Conservation (phyloP, 805 yeast genomes). For the Cyberlindnera japonica region DNA sequence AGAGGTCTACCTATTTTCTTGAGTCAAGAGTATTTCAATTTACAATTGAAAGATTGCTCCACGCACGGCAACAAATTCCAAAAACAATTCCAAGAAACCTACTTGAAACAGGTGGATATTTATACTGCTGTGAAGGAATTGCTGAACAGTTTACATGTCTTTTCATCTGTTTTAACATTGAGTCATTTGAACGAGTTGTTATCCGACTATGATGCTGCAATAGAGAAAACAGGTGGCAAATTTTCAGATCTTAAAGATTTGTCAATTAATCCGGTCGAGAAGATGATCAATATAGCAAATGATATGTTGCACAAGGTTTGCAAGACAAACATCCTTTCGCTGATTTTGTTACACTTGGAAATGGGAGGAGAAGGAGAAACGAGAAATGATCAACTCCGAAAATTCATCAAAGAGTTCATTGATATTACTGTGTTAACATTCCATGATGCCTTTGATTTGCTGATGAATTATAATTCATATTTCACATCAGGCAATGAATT, state of each 20-base stretch:
- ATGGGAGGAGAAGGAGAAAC: constrained; percentile 9
- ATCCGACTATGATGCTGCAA: constrained; percentile 11
- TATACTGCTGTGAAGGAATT: constrained; percentile 3
- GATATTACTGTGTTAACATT: constrained; percentile 8
- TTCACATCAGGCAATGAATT: constrained; percentile 23
- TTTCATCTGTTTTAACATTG: constrained; percentile 10
- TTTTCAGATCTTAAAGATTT: constrained; percentile 15
- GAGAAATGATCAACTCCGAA: constrained; percentile 2
- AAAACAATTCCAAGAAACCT: not conserved
- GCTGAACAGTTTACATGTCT: constrained; percentile 11
- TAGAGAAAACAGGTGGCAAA: constrained; percentile 3
- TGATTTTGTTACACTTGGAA: constrained; percentile 22
- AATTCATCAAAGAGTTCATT: constrained; percentile 3
- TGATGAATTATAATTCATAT: constrained; percentile 19
- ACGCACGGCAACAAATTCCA: not conserved
- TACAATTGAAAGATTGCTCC: constrained; percentile 7
- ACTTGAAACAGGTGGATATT: constrained; percentile 2
- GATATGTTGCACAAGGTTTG: constrained; percentile 13
- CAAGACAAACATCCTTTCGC: constrained; percentile 10
- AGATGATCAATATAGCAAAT: constrained; percentile 11
- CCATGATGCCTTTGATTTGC: constrained; percentile 19
- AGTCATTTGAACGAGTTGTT: constrained; percentile 7
- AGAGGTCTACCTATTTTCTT: constrained; percentile 22
- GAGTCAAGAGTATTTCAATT: constrained; percentile 18
- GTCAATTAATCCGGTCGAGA: constrained; percentile 9